Base-by-base conservation (phyloP, 176 grass and related monocot genomes). In the Tuctoria greenei region DNA sequence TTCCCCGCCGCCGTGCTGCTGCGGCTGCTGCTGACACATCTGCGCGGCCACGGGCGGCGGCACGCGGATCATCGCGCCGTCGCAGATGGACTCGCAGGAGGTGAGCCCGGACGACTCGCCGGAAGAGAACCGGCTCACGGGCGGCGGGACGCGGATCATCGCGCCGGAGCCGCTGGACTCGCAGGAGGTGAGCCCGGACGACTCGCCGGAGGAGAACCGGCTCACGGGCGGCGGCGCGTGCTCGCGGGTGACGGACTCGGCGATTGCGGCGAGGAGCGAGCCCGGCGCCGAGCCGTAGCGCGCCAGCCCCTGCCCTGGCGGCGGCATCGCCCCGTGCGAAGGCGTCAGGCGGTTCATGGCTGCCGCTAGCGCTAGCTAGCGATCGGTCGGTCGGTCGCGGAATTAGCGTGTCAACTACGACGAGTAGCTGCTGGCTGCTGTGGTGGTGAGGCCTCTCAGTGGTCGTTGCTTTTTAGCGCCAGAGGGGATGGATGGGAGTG, bases 131-230 rank as follows among this genome's bases (percentile, higher is more conserved):
- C 85, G 79, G 69, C 84, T 76, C 20, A 84, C 63, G 10, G 69
- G 51, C 76, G 13, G 63, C 2, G 39, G 52, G n/a, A 66, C 67
- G 88, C 64, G 77, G 85, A 91, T 72, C 80, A n/a, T 69, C 88
- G 34, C n/a, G n/a, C n/a, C n/a, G n/a, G n/a, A n/a, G 87, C 85
- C 88, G 87, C 57, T 93, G 39, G 93, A 96, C 40, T 91, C 92
- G 77, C 86, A 88, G 64, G 91, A 90, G 45, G 88, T 88, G 9
- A 95, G 75, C 4, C 77, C 88, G 5, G 86, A 83, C 0, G 89
- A 83, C 9, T 92, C 90, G 49, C 64, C 93, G 16, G 88, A 81
- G 73, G 58, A 93, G 90, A 91, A 87, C 10, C 85, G 79, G 69
- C 84, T 76, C 20, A 84, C 63, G 10, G 69, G 51, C 76, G 13